Base-by-base conservation (phyloP, 345 rosid species). In the Cardamine chenopodiifolia region DNA sequence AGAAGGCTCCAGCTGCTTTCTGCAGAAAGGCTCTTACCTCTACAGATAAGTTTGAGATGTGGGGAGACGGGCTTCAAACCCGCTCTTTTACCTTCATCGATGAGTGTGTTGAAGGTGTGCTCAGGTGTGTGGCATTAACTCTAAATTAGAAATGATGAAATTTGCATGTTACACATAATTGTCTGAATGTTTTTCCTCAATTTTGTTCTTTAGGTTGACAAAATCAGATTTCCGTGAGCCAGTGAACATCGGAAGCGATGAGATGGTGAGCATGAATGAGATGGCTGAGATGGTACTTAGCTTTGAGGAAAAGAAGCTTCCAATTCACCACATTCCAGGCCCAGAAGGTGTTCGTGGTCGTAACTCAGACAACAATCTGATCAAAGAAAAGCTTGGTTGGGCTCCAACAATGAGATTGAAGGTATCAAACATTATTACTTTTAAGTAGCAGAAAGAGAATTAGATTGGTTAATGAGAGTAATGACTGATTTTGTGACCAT, bases 261-360 rank as follows among this genome's bases (percentile, higher is more conserved):
- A 95, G 86, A 91, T 92, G 97, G 99, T 95, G 62, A 90, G 99
- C 91, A 95, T 95, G 99, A 95, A 95, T 60, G 96, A 86, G 84
- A 92, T 95, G 97, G 97, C 99, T 8, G 96, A 90, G 85, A 95
- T 90, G 79, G 96, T 95, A 71, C 91, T 90, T 12, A 86, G 98
- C 78, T 90, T 96, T 68, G 98, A 92, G 68, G 76, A 86, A 74
- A 96, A 84, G 83, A 92, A 84, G 68, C 97, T 92, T 55, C 96
- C 97, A 8, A 86, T 92, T 73, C 96, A 96, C 53, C 97, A 90
- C 86, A 92, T 92, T 68, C 99, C 99, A 31, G 98, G 99, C 3
- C 99, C 99, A 1, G 99, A 90, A 81, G 99, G 99, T 53, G 98
- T 96, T 18, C 98, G 99, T 64, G 99, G 99, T 5, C 93, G 99